These are phyloP conservation scores for Tremellales sp. DNA, from an alignment of 1,284 basidiomycete genomes.

Conservation along the genomic window DNA sequence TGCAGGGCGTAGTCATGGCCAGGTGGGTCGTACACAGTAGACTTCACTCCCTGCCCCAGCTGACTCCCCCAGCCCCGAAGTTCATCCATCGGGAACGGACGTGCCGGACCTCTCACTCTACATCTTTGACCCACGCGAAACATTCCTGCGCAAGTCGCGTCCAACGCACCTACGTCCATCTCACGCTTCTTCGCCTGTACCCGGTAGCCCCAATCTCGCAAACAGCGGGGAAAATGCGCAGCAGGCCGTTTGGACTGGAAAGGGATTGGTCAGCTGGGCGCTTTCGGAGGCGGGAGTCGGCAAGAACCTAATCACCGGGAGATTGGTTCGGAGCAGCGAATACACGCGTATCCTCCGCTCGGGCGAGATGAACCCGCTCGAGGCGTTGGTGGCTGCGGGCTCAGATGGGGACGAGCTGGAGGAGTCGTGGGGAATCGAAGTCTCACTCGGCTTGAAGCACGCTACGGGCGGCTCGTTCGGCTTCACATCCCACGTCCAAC, in stretches of 20 bases:
- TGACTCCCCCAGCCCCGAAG: slow-evolving; percentile 32
- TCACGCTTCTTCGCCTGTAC: background rate
- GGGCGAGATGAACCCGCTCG: slow-evolving; percentile 24
- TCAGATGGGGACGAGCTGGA: slow-evolving; percentile 4
- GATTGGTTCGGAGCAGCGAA: slow-evolving; percentile 20
- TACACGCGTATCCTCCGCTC: slow-evolving; percentile 13
- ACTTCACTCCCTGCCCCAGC: background rate
- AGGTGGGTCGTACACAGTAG: slow-evolving; percentile 35
- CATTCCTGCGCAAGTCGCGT: slow-evolving; percentile 34
- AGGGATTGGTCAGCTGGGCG: slow-evolving; percentile 41
- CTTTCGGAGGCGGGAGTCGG: slow-evolving; percentile 37
- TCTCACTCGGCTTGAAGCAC: slow-evolving; percentile 32
- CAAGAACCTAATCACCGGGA: slow-evolving; percentile 43
- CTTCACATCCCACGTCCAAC: background rate
- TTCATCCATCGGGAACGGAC: slow-evolving; percentile 27
- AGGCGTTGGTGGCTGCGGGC: slow-evolving; percentile 27
- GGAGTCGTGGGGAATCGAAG: slow-evolving; percentile 39
- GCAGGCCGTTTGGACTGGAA: slow-evolving; percentile 43
- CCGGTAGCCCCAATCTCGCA: background rate
- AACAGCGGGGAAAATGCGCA: background rate
- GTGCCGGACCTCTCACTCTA: slow-evolving; percentile 41
- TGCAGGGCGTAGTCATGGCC: slow-evolving; percentile 39
- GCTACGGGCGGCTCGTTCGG: background rate
- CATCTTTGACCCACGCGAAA: slow-evolving; percentile 44
- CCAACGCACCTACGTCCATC: slow-evolving; percentile 2